Base-by-base conservation (phyloP, 352 stramenopile genomes). In the Sclerospora graminicola region DNA sequence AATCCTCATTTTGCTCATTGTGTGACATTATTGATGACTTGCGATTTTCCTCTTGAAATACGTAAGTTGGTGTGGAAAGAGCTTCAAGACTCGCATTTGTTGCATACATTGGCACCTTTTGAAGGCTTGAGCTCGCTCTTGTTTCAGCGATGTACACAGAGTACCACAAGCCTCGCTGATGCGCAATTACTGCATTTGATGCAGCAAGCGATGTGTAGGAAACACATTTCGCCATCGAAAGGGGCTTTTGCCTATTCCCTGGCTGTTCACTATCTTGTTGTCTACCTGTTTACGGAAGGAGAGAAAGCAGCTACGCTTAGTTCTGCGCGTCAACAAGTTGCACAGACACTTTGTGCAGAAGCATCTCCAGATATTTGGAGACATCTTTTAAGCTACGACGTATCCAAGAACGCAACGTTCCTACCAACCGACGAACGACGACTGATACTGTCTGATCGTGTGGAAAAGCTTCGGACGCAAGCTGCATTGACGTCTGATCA, bases 21-120 rank as follows among this genome's bases (percentile, higher is more conserved):
- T 28, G 40, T 87, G 32, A 75, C 77, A 34, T 50, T 89, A 51
- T 60, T 85, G 13, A 36, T 89, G 30, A 37, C 63, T 11, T 57
- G 57, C 2, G 75, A 85, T 36, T 84, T 86, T 28, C 64, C 74
- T 21, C 21, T 72, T 8, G 52, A 49, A n/a, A 30, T 84, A 10
- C 71, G 73, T 19, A 75, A 70, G 30, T 82, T 65, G 37, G 60
- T 86, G 21, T 89, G 77, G 77, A 82, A 81, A 44, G 76, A 89
- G 50, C 54, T 89, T 0, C 45, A 68, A 8, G 68, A 59, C 13
- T 68, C 58, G 9, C 69, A 63, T 23, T 33, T 83, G 45, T 45
- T 88, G 18, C 66, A 83, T 41, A 55, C 54, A 7, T 66, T 85
- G 7, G 46, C 57, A 15, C 51, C 64, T 7, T 77, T 87, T 26